Evolutionary conservation across 257 asterid genomes (phyloP).

Genomic region (Henckelia pumila): DNA sequence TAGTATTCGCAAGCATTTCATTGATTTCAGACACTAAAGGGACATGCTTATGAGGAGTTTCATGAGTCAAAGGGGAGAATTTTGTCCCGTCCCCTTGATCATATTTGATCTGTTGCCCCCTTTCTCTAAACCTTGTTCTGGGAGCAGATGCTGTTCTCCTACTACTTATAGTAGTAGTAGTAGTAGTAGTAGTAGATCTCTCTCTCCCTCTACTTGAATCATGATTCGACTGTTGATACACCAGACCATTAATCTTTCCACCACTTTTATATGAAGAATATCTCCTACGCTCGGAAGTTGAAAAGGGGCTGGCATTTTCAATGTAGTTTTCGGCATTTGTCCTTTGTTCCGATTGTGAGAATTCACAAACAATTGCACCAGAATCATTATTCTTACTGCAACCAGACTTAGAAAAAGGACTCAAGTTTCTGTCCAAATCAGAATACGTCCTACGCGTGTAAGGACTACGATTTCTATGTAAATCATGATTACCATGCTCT

Average conservation of each 20-base stretch:
- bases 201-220: slow-evolving; percentile 29
- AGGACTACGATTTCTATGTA: slow-evolving; percentile 31
- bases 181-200: slow-evolving; percentile 27
- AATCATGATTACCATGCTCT: slow-evolving; percentile 27
- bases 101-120: slow-evolving; percentile 20
- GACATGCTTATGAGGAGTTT: slow-evolving; percentile 26
- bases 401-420: slow-evolving; percentile 23
- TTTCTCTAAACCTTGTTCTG: slow-evolving; percentile 37
- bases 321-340: slow-evolving; percentile 13
- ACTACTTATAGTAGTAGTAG: too few species aligned
- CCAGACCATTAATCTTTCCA: too few species aligned
- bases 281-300: slow-evolving; percentile 39
- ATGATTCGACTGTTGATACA: slow-evolving; percentile 22
- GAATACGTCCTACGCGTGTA: slow-evolving; percentile 12
- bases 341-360: too few species aligned
- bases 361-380: too few species aligned
- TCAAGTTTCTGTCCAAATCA: slow-evolving; percentile 11
- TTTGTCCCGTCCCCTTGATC: slow-evolving; percentile 30
- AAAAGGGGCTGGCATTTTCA: slow-evolving; percentile 33
- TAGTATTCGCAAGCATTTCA: slow-evolving; percentile 60
- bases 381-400: too few species aligned
- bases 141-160: slow-evolving; percentile 61
- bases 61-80: slow-evolving; percentile 31
- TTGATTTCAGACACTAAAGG: slow-evolving; percentile 65
- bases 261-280: slow-evolving; percentile 41